Conservation (phyloP, 2,329 filamentous ascomycete species). For the Pseudophaeomoniella oleicola region DNA sequence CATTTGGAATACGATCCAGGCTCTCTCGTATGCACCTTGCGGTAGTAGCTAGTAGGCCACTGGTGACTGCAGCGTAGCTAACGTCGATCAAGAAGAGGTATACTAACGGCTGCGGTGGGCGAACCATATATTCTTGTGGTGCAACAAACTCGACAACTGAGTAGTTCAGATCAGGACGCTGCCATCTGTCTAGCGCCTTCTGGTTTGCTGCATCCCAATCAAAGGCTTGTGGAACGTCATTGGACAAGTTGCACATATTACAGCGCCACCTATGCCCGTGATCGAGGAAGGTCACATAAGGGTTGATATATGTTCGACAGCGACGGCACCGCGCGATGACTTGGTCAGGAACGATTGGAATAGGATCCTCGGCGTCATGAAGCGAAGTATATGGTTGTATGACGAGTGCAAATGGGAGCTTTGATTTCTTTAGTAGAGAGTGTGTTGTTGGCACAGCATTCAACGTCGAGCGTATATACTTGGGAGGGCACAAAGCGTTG, state of each 20-base stretch:
- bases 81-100: constrained; percentile 95
- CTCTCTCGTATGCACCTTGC: constrained; percentile 91
- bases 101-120: constrained; percentile 85
- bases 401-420: constrained; percentile 84
- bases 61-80: constrained; percentile 78
- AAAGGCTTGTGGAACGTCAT: constrained; percentile 97
- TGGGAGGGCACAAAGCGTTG: constrained; percentile 77
- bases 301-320: constrained; percentile 95
- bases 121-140: constrained; percentile 98
- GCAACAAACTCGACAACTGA: constrained; percentile 96
- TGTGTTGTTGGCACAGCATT: constrained; percentile 89
- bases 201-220: constrained; percentile 93
- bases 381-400: constrained; percentile 92
- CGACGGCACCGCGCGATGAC: constrained; percentile 92
- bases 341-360: constrained; percentile 90
- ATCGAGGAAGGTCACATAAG: constrained; percentile 90
- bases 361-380: constrained; percentile 79
- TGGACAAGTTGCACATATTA: constrained; percentile 98
- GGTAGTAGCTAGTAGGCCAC: constrained; percentile 78
- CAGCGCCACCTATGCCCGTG: constrained; percentile 97
- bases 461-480: constrained; percentile 88
- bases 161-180: constrained; percentile 84
- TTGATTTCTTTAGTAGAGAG: constrained; percentile 90
- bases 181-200: constrained; percentile 83
- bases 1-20: constrained; percentile 94